Percentiles rank a stretch among this genome's conserved stretches.
Evolutionary conservation across 2,329 filamentous ascomycete genomes (phyloP).

Genomic region (Fusarium xyrophilum): DNA sequence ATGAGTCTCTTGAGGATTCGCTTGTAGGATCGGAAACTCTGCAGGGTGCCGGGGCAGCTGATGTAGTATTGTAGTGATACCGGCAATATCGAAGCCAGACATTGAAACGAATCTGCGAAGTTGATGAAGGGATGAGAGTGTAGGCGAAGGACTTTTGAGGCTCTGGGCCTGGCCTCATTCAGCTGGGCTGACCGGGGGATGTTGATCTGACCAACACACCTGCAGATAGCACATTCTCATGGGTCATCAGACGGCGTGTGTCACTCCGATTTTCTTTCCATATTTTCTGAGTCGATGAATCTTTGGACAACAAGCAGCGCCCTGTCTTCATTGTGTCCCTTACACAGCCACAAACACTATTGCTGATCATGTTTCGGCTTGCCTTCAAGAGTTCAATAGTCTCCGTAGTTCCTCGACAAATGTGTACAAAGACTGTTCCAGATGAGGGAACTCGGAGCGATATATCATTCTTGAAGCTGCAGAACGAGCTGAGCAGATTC

Average conservation of each 20-base stretch:
- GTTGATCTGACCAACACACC: background rate
- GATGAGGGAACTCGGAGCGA: accelerated
- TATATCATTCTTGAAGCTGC: accelerated
- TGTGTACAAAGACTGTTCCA: accelerated
- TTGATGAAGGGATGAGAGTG: accelerated
- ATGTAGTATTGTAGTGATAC: background rate
- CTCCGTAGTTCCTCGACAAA: background rate
- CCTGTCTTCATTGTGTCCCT: too few relatives aligned
- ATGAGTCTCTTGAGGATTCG: conserved; percentile 1
- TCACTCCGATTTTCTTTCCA: accelerated
- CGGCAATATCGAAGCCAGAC: background rate
- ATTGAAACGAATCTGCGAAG: accelerated
- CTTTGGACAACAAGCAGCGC: background rate
- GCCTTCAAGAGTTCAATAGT: background rate
- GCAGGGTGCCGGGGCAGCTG: background rate
- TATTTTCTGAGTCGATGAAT: accelerated
- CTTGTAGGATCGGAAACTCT: background rate
- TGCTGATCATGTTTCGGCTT: background rate
- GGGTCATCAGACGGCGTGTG: accelerated
- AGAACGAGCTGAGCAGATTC: conserved; percentile 7
- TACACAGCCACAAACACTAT: background rate
- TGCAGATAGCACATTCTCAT: background rate
- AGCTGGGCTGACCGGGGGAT: background rate
- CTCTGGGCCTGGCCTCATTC: accelerated
- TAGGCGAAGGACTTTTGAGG: accelerated